Base-by-base conservation (phyloP, 2,329 filamentous ascomycete genomes). In the Beauveria scarabaeidicola region DNA sequence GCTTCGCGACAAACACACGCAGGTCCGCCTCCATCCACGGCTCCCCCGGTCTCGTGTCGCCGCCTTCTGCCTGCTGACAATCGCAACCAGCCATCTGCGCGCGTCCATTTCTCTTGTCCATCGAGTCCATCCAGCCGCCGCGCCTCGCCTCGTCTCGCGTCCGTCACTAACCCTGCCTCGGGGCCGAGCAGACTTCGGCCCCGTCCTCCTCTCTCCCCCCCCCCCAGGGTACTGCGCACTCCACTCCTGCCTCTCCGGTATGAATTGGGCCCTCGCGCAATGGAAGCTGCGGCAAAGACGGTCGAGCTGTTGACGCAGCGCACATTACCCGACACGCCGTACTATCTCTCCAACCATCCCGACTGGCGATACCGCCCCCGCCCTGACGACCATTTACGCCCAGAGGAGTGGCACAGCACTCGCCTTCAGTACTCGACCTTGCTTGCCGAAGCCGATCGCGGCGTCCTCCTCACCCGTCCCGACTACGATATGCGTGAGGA, bases 251-350 rank as follows among this genome's bases (percentile, higher is more conserved):
- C 47, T 46, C 36, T 54, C 48, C 70, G 72, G 72, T 64, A 74
- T 74, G 72, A 68, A 62, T 63, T 53, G 57, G 55, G 61, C 68
- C 70, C 67, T 67, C 67, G 70, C 75, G 79, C 73, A 73, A 84
- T 84, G 81, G 81, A 83, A 77, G 79, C 76, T 76, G 79, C 79
- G 76, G 78, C 77, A 70, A 81, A 81, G 74, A 78, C 75, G 74
- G 77, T 81, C 72, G 72, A 81, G 71, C 75, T 72, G 70, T 73
- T 82, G 69, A 75, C 77, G 67, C 75, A 81, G 73, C 74, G 74
- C 68, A 75, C 80, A 63, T 71, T 83, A 63, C 81, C 81, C 63
- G 73, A 76, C 61, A 75, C 74, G 67, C 77, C 80, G 63, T 78
- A 84, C 68, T 78, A 81, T 64, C 75, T 85, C 40, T 78, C 80